Conservation (phyloP, 768 basidiomycete genomes). For the Solioccasus polychromus region DNA sequence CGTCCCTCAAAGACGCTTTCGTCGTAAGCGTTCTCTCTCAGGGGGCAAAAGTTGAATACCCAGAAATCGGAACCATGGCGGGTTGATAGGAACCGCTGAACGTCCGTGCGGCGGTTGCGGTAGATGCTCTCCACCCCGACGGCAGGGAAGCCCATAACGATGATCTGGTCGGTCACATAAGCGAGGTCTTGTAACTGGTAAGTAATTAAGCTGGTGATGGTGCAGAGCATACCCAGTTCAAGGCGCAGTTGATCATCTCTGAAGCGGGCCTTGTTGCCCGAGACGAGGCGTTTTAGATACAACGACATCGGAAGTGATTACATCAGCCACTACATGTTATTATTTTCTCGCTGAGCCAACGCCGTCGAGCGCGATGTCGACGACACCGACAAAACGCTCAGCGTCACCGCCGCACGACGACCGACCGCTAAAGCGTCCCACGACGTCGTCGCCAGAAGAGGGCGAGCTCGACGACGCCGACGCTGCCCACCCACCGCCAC, state of each 20-base stretch:
- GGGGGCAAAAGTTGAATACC: slow-evolving; percentile 88
- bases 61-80: slow-evolving; percentile 77
- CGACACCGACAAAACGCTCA: slow-evolving; percentile 45
- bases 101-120: slow-evolving; percentile 74
- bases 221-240: slow-evolving; percentile 66
- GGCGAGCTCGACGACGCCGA: slow-evolving; percentile 72
- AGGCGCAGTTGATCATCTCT: slow-evolving; percentile 63
- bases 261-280: slow-evolving; percentile 79
- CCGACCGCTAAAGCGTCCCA: slow-evolving; percentile 53
- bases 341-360: background rate
- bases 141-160: slow-evolving; percentile 86
- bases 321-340: slow-evolving; percentile 8
- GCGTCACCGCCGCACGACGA: slow-evolving; percentile 53
- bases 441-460: slow-evolving; percentile 71
- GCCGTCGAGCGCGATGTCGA: slow-evolving; percentile 12
- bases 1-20: slow-evolving; percentile 64
- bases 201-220: too few relatives aligned
- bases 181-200: slow-evolving; percentile 61
- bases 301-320: slow-evolving; percentile 48
- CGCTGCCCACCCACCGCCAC: slow-evolving; percentile 8
- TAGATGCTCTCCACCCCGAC: slow-evolving; percentile 76
- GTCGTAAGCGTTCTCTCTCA: slow-evolving; percentile 78
- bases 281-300: slow-evolving; percentile 70
- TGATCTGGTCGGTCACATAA: slow-evolving; percentile 70
- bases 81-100: slow-evolving; percentile 68